Base-by-base conservation (phyloP, 805 yeast species). In the Lipomyces kockii region DNA sequence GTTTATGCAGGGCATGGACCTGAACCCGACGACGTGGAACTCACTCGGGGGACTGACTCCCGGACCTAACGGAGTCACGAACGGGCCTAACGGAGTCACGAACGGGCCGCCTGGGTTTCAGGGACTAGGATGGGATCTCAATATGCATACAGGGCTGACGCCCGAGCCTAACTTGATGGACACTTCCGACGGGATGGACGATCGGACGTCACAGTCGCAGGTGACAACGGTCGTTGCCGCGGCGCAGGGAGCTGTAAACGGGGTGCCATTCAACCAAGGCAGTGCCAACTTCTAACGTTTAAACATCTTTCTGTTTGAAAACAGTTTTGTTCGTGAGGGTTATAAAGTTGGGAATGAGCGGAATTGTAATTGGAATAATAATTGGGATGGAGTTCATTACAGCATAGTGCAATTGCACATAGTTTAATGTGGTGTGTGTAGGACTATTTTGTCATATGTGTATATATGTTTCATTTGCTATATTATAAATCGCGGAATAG, bases 1-100 rank as follows among this genome's bases (percentile, higher is more conserved):
- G 68, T 64, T 61, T 34, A 58, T 67, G 32, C 60, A 61, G 22
- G 70, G 70, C 25, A 58, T 67, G 65, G 67, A 35, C 17, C 12
- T 39, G 39, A 53, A 62, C 34, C 12, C 64, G 20, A 14, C 20
- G 58, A 14, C 55, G 11, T 52, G 55, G 55, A 52, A 9, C 34
- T 25, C 34, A 12, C 34, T 29, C 34, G 55, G 55, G 17, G 55
- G 55, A 5, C 22, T 43, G 14, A 11, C 49, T 2, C 49, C 49
- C 22, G 49, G 49, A 17, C 3, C 3, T 8, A 35, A 25, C 12
- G 55, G 27, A 11, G 9, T 11, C 34, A 17, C 27, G 29, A 25
- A 52, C 27, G 29, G 29, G 34, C 17, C 7, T 8, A 35, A 25
- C 12, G 55, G 27, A 11, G 9, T 11, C 34, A 17, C 27, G 29